Evolutionary conservation across 2,329 filamentous ascomycete species (phyloP).

Genomic region (Paecilomyces formosus): DNA sequence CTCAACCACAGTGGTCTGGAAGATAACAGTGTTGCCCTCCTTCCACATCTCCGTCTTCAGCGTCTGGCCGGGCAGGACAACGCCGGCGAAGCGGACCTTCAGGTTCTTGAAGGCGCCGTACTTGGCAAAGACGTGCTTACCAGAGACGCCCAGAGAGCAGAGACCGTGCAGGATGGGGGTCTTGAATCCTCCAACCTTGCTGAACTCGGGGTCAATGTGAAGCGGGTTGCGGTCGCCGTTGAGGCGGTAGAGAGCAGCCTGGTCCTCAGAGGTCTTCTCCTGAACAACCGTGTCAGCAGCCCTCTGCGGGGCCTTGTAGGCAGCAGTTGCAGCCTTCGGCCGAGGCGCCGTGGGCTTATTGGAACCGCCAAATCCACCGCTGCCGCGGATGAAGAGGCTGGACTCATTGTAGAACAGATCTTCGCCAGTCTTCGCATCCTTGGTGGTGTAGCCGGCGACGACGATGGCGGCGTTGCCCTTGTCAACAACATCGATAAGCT

Average conservation of each 20-base stretch:
- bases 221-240: constrained; percentile 95
- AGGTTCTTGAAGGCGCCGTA: constrained; percentile 83
- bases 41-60: constrained; percentile 92
- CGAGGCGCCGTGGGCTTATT: constrained; percentile 61
- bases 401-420: constrained; percentile 96
- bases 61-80: constrained; percentile 81
- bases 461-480: constrained; percentile 87
- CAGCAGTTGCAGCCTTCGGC: constrained; percentile 70
- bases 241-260: constrained; percentile 87
- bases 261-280: constrained; percentile 78
- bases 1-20: constrained; percentile 85
- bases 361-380: constrained; percentile 80
- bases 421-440: constrained; percentile 76
- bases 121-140: constrained; percentile 79
- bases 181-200: constrained; percentile 92
- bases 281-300: constrained; percentile 75
- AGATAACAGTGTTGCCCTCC: constrained; percentile 69
- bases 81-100: constrained; percentile 84
- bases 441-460: constrained; percentile 71
- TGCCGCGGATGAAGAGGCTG: constrained; percentile 85
- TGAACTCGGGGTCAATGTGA: constrained; percentile 90
- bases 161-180: constrained; percentile 93
- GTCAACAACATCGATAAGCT: constrained; percentile 89
- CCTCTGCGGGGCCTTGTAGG: constrained; percentile 70
- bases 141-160: constrained; percentile 85